These are phyloP conservation scores for Malassezia vespertilionis DNA, from an alignment of 1,284 basidiomycete species.

Conservation along the genomic window DNA sequence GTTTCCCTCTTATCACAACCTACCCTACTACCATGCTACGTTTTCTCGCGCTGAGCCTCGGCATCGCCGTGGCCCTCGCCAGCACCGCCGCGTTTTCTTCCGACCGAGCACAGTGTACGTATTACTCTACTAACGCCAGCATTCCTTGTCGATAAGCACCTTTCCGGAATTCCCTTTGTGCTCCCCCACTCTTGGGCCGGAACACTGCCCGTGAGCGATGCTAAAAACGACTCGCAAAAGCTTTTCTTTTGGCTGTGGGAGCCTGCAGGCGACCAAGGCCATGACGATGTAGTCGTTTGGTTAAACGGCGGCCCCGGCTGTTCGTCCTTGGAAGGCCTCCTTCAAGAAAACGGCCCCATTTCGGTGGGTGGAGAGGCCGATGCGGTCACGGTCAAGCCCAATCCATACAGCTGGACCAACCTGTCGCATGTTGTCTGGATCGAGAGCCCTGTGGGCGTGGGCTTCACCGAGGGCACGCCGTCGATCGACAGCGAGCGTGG, in stretches of 20 bases:
- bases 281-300: constrained; percentile 62
- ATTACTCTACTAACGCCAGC: neutral
- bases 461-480: constrained; percentile 64
- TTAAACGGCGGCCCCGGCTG: constrained; percentile 57
- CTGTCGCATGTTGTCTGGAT: constrained; percentile 61
- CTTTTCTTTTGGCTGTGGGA: constrained; percentile 81
- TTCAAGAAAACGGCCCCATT: constrained; percentile 77
- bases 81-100: too few relatives aligned
- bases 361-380: constrained; percentile 50
- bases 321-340: constrained; percentile 63
- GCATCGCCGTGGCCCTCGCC: neutral
- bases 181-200: constrained; percentile 33
- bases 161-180: constrained; percentile 29
- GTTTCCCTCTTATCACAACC: neutral
- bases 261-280: constrained; percentile 59
- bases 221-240: constrained; percentile 45
- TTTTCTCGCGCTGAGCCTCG: neutral
- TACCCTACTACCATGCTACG: neutral
- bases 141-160: constrained; percentile 10
- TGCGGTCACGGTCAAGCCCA: constrained; percentile 53
- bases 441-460: constrained; percentile 73
- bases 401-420: constrained; percentile 70
- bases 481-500: constrained; percentile 52
- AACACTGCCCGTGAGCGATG: constrained; percentile 23
- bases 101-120: too few relatives aligned